Percentiles rank a stretch among this genome's conserved stretches.
Evolutionary conservation across 805 yeast species (phyloP).

Genomic region (Naumovozyma dairenensis): DNA sequence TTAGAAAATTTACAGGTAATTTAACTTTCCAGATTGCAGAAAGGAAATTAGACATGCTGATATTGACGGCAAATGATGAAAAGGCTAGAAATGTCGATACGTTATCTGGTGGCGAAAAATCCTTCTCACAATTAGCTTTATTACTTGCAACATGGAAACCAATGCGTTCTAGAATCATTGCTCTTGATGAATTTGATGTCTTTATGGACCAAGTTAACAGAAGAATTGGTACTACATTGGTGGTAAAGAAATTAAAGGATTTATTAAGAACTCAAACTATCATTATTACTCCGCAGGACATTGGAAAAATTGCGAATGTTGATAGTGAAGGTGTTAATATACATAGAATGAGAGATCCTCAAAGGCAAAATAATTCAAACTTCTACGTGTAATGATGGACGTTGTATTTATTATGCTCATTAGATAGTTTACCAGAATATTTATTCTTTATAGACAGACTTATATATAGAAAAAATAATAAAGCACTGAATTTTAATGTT

Average conservation of each 20-base stretch:
- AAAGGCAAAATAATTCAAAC: constrained; percentile 24
- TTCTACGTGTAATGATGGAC: no score
- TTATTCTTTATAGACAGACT: no score
- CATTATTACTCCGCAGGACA: constrained; percentile 90
- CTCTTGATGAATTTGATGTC: constrained; percentile 94
- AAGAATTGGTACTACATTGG: constrained; percentile 62
- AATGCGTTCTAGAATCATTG: constrained; percentile 80
- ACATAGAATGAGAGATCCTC: constrained; percentile 46
- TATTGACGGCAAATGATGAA: constrained; percentile 50
- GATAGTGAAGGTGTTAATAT: constrained; percentile 54
- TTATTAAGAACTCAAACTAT: constrained; percentile 67
- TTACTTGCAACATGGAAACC: constrained; percentile 85
- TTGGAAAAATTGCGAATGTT: constrained; percentile 50
- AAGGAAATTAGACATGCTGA: constrained; percentile 44
- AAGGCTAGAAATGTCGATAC: constrained; percentile 65
- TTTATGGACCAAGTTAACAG: constrained; percentile 94
- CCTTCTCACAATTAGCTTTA: constrained; percentile 84
- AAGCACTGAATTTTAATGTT: no score
- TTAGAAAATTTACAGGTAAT: constrained; percentile 67
- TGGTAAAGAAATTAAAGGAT: constrained; percentile 57
- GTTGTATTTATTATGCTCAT: no score
- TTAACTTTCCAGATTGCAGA: constrained; percentile 51
- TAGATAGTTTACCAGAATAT: no score
- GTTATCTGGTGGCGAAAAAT: constrained; percentile 93
- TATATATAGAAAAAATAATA: no score